Evolutionary conservation across 2,329 filamentous ascomycete species (phyloP).

Genomic region (Rachicladosporium sp.): DNA sequence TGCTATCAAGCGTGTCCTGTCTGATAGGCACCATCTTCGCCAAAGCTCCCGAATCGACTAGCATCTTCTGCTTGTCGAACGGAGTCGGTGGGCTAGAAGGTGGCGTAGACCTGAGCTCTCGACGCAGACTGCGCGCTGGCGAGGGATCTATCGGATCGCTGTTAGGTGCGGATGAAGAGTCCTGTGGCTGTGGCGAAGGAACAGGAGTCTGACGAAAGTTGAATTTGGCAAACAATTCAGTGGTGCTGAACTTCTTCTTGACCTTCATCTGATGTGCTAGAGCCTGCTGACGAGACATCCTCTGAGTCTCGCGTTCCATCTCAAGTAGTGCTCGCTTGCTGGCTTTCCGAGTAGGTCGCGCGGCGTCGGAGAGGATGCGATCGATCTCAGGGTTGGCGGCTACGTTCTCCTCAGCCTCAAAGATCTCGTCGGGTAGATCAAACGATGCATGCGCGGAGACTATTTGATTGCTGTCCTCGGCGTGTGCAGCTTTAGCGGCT

Average conservation of each 20-base stretch:
- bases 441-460: slow-evolving; percentile 11
- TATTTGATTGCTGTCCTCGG: slow-evolving; percentile 1
- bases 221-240: slow-evolving; percentile 71
- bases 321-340: slow-evolving; percentile 92
- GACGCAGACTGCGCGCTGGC: slow-evolving; percentile 1
- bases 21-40: slow-evolving; percentile 20
- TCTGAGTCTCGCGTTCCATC: slow-evolving; percentile 89
- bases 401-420: slow-evolving; percentile 12
- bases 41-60: slow-evolving; percentile 21
- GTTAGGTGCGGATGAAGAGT: slow-evolving; percentile 17
- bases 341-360: slow-evolving; percentile 65
- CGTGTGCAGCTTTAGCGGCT: slow-evolving; percentile 2
- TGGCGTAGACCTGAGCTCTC: slow-evolving; percentile 24
- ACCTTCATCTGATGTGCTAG: slow-evolving; percentile 75
- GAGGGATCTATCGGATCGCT: slow-evolving; percentile 16
- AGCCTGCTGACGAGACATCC: slow-evolving; percentile 80
- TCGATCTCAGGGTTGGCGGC: slow-evolving; percentile 14
- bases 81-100: slow-evolving; percentile 31
- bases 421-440: slow-evolving; percentile 15
- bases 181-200: slow-evolving; percentile 1
- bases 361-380: slow-evolving; percentile 25
- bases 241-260: slow-evolving; percentile 79
- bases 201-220: slow-evolving; percentile 38
- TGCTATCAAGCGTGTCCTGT: slow-evolving; percentile 17
- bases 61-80: slow-evolving; percentile 22